These are phyloP conservation scores for Paspalum vaginatum DNA, from an alignment of 176 grass and related monocot genomes.

Conservation along the genomic window DNA sequence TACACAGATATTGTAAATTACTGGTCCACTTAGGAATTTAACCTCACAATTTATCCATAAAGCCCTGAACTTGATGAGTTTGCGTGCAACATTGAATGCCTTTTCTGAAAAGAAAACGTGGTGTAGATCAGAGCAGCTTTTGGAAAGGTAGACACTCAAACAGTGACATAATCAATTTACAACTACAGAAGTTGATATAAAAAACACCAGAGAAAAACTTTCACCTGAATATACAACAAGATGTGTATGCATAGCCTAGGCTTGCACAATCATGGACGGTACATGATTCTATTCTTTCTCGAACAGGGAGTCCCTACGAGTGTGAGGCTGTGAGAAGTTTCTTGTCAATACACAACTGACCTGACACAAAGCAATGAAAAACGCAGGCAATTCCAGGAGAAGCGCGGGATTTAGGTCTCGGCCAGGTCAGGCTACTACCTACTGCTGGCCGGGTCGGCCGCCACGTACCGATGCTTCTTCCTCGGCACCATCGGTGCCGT, in stretches of 20 bases:
- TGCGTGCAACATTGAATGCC: not conserved
- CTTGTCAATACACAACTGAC: not conserved
- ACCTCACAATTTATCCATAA: not conserved
- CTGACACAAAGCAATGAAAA: not conserved
- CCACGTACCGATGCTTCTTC: constrained; percentile 73
- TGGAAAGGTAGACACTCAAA: constrained; percentile 8
- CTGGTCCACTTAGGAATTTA: constrained; percentile 19
- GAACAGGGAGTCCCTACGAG: not conserved
- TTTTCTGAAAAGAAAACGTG: not conserved
- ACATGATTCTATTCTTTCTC: not conserved
- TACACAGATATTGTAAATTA: constrained; percentile 47
- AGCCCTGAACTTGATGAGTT: not conserved
- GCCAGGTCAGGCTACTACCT: constrained; percentile 66
- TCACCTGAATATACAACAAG: not conserved
- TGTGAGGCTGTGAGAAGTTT: not conserved
- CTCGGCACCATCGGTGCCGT: constrained; percentile 74
- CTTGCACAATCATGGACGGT: not conserved
- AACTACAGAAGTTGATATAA: too few species aligned
- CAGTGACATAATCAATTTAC: not conserved
- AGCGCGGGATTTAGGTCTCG: constrained; percentile 64
- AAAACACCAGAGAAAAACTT: not conserved
- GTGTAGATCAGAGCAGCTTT: constrained; percentile 22
- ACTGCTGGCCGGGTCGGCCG: constrained; percentile 46
- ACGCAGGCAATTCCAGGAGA: constrained; percentile 70
- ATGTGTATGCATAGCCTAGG: not conserved